Evolutionary conservation across 2,329 filamentous ascomycete species (phyloP).

Genomic region (Coleophoma eucalyptorum): DNA sequence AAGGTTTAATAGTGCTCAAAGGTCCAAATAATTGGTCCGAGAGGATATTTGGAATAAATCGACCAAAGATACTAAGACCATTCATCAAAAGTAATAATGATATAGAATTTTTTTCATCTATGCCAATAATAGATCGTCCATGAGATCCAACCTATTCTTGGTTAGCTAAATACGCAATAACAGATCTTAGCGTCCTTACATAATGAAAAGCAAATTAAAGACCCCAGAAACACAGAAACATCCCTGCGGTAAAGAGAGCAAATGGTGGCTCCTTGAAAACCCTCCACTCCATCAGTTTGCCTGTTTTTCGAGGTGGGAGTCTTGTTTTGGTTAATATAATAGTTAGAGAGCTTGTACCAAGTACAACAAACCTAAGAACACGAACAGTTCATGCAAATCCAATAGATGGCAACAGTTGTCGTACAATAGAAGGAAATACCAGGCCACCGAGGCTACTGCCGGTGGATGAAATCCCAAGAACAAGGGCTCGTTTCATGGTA

Average conservation of each 20-base stretch:
- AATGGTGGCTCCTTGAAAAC: constrained; percentile 40
- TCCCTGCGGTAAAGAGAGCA: constrained; percentile 36
- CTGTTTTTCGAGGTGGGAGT: constrained; percentile 32
- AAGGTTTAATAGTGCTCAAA: constrained; percentile 45
- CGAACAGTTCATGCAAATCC: constrained; percentile 40
- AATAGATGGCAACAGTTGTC: constrained; percentile 30
- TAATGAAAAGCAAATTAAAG: constrained; percentile 34
- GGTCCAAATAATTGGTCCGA: constrained; percentile 42
- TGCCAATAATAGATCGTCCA: constrained; percentile 32
- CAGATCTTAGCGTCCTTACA: too few species aligned
- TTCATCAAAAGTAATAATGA: constrained; percentile 49
- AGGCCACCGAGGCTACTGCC: constrained; percentile 61
- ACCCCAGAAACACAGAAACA: constrained; percentile 26
- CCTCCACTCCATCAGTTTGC: constrained; percentile 36
- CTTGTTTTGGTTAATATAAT: constrained; percentile 27
- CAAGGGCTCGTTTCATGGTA: constrained; percentile 26
- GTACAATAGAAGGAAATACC: constrained; percentile 55
- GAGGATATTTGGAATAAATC: constrained; percentile 39
- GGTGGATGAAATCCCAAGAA: constrained; percentile 33
- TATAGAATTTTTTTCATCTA: constrained; percentile 36
- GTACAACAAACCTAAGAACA: constrained; percentile 41
- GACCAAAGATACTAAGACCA: constrained; percentile 42
- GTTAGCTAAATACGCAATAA: too few species aligned
- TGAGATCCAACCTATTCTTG: too few species aligned
- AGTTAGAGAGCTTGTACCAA: constrained; percentile 29